These are phyloP conservation scores for Beauveria sp. DNA, from an alignment of 2,329 filamentous ascomycete genomes.

Conservation along the genomic window DNA sequence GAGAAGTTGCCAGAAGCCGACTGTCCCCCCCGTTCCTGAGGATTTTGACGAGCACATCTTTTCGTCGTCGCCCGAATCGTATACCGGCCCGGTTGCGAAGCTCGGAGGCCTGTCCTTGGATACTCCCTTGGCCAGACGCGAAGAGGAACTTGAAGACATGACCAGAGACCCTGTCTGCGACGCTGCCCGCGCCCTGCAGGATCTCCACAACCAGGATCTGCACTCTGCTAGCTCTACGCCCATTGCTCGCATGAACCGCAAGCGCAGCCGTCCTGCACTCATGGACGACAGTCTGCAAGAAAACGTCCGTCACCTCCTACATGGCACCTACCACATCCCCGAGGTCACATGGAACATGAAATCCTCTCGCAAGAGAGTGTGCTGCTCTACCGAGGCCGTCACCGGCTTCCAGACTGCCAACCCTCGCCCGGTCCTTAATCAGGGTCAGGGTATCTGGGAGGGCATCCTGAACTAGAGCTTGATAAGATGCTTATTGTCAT, in stretches of 20 bases:
- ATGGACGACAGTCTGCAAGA: conserved; percentile 56
- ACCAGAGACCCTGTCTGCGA: conserved; percentile 38
- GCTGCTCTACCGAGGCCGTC: conserved; percentile 54
- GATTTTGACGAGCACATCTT: conserved; percentile 43
- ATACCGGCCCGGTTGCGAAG: conserved; percentile 44
- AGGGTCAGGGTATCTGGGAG: conserved; percentile 61
- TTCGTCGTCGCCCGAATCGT: conserved; percentile 50
- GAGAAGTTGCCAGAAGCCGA: conserved; percentile 43
- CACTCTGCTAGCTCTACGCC: conserved; percentile 29
- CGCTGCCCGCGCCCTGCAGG: conserved; percentile 51
- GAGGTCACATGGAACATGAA: conserved; percentile 31
- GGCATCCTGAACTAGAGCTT: conserved; percentile 47
- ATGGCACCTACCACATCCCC: conserved; percentile 25
- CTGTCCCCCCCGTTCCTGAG: conserved; percentile 51
- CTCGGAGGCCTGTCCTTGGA: conserved; percentile 42
- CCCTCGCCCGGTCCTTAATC: conserved; percentile 42
- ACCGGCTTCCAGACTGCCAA: conserved; percentile 38
- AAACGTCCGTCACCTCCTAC: conserved; percentile 57
- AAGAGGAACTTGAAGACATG: conserved; percentile 38
- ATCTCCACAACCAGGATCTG: conserved; percentile 47
- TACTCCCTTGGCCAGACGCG: conserved; percentile 37
- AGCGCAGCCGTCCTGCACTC: conserved; percentile 53
- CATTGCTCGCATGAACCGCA: conserved; percentile 32
- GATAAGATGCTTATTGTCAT: conserved; percentile 1
- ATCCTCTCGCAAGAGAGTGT: conserved; percentile 55